phyloP scores from a whole-genome alignment of 2,329 filamentous ascomycete genomes.

The Graphiopsis chlorocephala region DNA sequence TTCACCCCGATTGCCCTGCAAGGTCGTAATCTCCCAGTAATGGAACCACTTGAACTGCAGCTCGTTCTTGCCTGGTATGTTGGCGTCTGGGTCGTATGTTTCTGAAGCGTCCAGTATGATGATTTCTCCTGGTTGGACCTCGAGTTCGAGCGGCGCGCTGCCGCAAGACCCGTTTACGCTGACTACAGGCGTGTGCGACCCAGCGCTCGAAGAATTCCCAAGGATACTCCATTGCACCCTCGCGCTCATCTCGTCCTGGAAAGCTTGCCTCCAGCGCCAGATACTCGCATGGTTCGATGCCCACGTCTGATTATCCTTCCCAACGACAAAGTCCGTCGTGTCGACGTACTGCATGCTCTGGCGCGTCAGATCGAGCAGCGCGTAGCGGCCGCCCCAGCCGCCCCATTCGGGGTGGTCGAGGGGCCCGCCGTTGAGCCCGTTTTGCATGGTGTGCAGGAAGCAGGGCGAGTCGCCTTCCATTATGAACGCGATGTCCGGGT shows the following conservation, averaged over 20 bases:
- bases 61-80: constrained; percentile 24
- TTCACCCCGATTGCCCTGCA: constrained; percentile 44
- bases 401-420: constrained; percentile 49
- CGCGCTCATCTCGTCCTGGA: constrained; percentile 52
- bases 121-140: constrained; percentile 40
- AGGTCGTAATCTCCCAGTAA: constrained; percentile 44
- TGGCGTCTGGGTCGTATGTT: constrained; percentile 49
- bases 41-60: constrained; percentile 52
- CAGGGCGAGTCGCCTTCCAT: constrained; percentile 55
- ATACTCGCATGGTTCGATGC: constrained; percentile 50
- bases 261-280: constrained; percentile 54
- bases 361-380: constrained; percentile 35
- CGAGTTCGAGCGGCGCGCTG: constrained; percentile 39
- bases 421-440: constrained; percentile 42
- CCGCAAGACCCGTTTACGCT: constrained; percentile 43
- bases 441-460: constrained; percentile 50
- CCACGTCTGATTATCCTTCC: constrained; percentile 33
- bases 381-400: constrained; percentile 52
- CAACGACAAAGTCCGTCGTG: constrained; percentile 37
- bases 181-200: constrained; percentile 50
- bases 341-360: constrained; percentile 38
- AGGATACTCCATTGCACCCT: constrained; percentile 48
- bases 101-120: constrained; percentile 46
- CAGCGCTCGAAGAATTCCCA: constrained; percentile 32
- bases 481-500: constrained; percentile 50